Percentiles rank a stretch among this genome's conserved stretches.
Conservation (phyloP, 495 filamentous ascomycete species). For the Pyrenopolyporus hunteri region DNA sequence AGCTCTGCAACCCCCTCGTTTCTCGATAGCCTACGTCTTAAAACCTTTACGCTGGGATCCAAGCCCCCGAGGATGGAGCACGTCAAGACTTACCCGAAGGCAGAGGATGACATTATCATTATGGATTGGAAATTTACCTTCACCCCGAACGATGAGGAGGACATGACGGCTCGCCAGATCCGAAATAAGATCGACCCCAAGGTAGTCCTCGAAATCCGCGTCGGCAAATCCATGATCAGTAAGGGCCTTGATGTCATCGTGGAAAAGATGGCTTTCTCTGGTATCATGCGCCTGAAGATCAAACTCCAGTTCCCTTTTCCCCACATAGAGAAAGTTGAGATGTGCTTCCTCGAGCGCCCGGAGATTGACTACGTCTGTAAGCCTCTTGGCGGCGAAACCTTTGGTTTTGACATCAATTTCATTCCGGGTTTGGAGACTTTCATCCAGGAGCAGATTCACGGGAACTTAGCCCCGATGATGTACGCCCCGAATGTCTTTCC, state of each 20-base stretch:
- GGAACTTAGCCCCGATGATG: slow-evolving; percentile 92
- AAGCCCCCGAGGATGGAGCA: slow-evolving; percentile 97
- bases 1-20: slow-evolving; percentile 90
- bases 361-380: slow-evolving; percentile 97
- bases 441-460: slow-evolving; percentile 95
- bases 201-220: slow-evolving; percentile 86
- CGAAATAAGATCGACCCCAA: slow-evolving; percentile 98
- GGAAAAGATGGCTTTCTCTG: slow-evolving; percentile 93
- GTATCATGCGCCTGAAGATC: slow-evolving; percentile 94
- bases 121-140: slow-evolving; percentile 99
- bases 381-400: slow-evolving; percentile 89
- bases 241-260: slow-evolving; percentile 98
- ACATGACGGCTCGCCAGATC: slow-evolving; percentile 87
- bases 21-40: slow-evolving; percentile 89
- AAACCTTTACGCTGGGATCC: slow-evolving; percentile 87
- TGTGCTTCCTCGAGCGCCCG: slow-evolving; percentile 77
- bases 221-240: slow-evolving; percentile 93
- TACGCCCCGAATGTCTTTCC: slow-evolving; percentile 97
- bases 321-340: slow-evolving; percentile 89
- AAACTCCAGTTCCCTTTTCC: slow-evolving; percentile 96
- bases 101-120: slow-evolving; percentile 90
- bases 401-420: slow-evolving; percentile 99
- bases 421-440: slow-evolving; percentile 92
- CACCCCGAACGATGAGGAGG: slow-evolving; percentile 89
- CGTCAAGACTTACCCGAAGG: slow-evolving; percentile 96